Evolutionary conservation across 257 asterid genomes (phyloP).

Genomic region (Solanum pennellii): DNA sequence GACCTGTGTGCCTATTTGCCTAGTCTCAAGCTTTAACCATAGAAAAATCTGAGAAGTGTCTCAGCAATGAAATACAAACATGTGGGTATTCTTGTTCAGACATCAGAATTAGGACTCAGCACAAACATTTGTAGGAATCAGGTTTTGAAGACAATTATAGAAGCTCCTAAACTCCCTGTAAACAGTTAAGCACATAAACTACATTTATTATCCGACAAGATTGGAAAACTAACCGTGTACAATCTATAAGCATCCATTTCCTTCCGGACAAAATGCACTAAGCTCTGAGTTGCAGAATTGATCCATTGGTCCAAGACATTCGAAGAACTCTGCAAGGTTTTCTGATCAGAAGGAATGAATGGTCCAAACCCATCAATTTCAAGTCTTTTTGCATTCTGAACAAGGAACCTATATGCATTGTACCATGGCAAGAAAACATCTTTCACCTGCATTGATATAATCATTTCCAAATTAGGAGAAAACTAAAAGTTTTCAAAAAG

Average conservation of each 20-base stretch:
- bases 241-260: conserved; percentile 96
- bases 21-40: not conserved
- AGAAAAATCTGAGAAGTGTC: not conserved
- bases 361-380: conserved; percentile 83
- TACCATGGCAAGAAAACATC: conserved; percentile 98
- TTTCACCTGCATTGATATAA: conserved; percentile 27
- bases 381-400: conserved; percentile 91
- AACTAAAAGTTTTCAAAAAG: not conserved
- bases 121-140: not conserved
- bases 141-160: not conserved
- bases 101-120: not conserved
- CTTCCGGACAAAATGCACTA: conserved; percentile 86
- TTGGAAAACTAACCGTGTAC: conserved; percentile 45
- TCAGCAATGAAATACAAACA: not conserved
- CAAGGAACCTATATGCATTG: conserved; percentile 96
- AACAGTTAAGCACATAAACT: not conserved
- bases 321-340: conserved; percentile 57
- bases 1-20: not conserved
- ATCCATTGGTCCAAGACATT: conserved; percentile 97
- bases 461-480: not conserved
- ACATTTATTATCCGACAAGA: not conserved
- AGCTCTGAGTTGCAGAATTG: conserved; percentile 85
- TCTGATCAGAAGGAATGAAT: conserved; percentile 65
- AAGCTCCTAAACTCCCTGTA: not conserved
- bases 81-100: not conserved